Conservation (phyloP, 148 eudicot genomes). For the Vaccinium myrtillus region DNA sequence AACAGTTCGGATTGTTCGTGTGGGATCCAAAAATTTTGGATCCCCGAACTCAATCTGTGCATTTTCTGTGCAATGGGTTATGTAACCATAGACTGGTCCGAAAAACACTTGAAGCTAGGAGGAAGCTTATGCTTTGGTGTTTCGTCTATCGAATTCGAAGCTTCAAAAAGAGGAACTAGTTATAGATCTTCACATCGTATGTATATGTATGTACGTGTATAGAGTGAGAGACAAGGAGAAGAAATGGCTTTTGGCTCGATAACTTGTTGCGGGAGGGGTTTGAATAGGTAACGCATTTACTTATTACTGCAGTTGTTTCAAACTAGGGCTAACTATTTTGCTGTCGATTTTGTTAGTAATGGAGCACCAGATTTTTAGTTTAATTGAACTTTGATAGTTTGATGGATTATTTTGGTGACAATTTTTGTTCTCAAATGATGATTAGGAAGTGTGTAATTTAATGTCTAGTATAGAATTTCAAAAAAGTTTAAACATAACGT, state of each 20-base stretch:
- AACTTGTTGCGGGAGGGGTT: slow-evolving; percentile 39
- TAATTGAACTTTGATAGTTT: background rate
- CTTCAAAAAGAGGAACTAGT: background rate
- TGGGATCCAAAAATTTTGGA: no score
- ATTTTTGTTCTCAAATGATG: background rate
- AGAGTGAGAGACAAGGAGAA: background rate
- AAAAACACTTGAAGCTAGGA: no score
- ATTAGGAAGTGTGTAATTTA: no score
- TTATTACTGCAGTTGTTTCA: slow-evolving; percentile 6
- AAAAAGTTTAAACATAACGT: no score
- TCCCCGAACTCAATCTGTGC: no score
- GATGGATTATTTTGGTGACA: background rate
- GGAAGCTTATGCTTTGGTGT: background rate
- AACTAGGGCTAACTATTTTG: background rate
- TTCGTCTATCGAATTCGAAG: background rate
- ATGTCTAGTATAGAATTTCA: background rate
- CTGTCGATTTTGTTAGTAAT: background rate
- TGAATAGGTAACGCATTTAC: slow-evolving; percentile 40
- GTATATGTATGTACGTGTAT: background rate
- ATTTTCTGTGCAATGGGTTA: no score
- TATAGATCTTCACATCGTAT: background rate
- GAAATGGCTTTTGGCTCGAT: slow-evolving; percentile 7
- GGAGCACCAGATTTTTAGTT: background rate
- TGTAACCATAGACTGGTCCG: no score
- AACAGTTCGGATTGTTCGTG: no score